A percentile compares a stretch with the other conserved stretches of the same genome.
These are phyloP conservation scores for Canavalia gladiata DNA, from an alignment of 306 rosid genomes.

Conservation along the genomic window DNA sequence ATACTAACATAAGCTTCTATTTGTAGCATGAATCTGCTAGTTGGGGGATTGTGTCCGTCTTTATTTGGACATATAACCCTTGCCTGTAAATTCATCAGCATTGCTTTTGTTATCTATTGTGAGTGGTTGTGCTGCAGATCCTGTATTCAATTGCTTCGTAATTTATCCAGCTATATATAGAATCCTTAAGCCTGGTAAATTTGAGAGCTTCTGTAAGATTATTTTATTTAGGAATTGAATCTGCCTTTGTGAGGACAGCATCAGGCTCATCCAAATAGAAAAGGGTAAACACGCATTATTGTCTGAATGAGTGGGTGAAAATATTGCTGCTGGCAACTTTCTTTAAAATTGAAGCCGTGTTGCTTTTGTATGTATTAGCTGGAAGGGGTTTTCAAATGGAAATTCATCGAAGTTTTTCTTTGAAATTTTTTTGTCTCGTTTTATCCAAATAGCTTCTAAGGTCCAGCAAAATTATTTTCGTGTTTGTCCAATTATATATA, in stretches of 20 bases:
- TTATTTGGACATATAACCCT: constrained; percentile 46
- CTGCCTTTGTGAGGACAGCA: neutral
- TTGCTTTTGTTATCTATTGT: constrained; percentile 10
- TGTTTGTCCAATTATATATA: too few species aligned
- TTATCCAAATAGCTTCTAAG: neutral
- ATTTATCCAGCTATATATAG: constrained; percentile 35
- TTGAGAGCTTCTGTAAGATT: constrained; percentile 22
- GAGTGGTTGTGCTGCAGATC: constrained; percentile 39
- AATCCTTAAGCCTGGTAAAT: constrained; percentile 21
- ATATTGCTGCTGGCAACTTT: neutral
- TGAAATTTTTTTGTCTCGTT: neutral
- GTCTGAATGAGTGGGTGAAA: neutral
- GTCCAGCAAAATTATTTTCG: neutral
- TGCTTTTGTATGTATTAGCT: neutral
- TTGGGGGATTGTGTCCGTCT: constrained; percentile 43
- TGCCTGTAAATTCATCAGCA: constrained; percentile 43
- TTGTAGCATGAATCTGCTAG: constrained; percentile 59
- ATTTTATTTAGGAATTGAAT: constrained; percentile 3
- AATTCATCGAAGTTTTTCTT: neutral
- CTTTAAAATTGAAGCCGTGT: neutral
- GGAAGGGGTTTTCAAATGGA: constrained; percentile 2
- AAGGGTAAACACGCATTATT: neutral
- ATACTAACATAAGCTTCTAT: constrained; percentile 40
- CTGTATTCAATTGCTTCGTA: constrained; percentile 19
- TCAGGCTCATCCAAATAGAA: neutral